Evolutionary conservation across 495 filamentous ascomycete genomes (phyloP).

Genomic region (Rhizodiscina lignyota): DNA sequence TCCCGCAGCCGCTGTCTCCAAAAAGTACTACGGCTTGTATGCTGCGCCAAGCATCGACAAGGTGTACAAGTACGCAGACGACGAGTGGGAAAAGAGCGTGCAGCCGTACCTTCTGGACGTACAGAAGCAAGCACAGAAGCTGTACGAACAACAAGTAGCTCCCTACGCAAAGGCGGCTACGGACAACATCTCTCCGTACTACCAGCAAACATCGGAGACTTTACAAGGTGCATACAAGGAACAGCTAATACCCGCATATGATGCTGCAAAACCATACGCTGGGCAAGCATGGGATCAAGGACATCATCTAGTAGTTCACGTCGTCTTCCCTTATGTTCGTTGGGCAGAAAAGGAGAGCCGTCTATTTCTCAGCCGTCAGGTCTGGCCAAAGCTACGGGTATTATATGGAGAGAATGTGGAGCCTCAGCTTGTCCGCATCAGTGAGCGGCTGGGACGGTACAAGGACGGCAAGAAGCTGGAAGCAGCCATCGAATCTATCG

Average conservation of each 20-base stretch:
- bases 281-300: constrained; percentile 48
- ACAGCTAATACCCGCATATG: constrained; percentile 54
- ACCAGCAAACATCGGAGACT: constrained; percentile 39
- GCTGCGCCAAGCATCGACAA: constrained; percentile 61
- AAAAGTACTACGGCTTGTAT: constrained; percentile 45
- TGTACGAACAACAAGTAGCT: constrained; percentile 52
- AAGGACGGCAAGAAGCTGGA: constrained; percentile 47
- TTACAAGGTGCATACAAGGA: constrained; percentile 4
- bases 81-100: constrained; percentile 63
- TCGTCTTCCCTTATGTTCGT: constrained; percentile 52
- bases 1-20: constrained; percentile 47
- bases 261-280: constrained; percentile 53
- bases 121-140: constrained; percentile 38
- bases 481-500: constrained; percentile 37
- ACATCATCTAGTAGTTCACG: constrained; percentile 49
- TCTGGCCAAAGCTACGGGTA: constrained; percentile 65
- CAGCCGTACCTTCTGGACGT: constrained; percentile 56
- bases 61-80: constrained; percentile 41
- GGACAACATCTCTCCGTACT: constrained; percentile 48
- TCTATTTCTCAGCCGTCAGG: constrained; percentile 49
- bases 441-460: constrained; percentile 75
- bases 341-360: constrained; percentile 50
- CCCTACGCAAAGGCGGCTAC: constrained; percentile 54
- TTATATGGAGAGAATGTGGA: constrained; percentile 85
- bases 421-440: constrained; percentile 84